Evolutionary conservation across 306 rosid species (phyloP), one percentile per base, ranked within the genome.

Genomic region (Lathyrus aphaca): DNA sequence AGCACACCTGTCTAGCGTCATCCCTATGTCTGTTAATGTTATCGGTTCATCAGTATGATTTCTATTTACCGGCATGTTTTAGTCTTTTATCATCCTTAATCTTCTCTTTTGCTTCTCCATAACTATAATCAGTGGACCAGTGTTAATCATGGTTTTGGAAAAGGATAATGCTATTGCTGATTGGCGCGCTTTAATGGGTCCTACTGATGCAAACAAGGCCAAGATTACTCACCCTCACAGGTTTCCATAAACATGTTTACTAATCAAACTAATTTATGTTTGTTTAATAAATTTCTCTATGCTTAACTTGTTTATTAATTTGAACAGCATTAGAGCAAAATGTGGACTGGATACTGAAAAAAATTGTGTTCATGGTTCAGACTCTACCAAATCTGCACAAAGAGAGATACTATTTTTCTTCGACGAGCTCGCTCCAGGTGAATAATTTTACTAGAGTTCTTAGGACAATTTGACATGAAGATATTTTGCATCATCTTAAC

Each of bases 161-260:
- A 93, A 88, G 89, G 87, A 88, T 81, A 82, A 88, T 44, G 96
- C 98, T 23, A 76, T 93, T 16, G 84, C 81, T n/a, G 91, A 86
- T 72, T 93, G 98, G 98, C 96, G 98, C 10, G 79, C 88, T 73
- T 59, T 90, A 64, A 90, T 92, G 82, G 98, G 98, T 10, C 98
- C 98, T 68, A 92, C 98, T 14, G 96, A 92, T 90, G 83, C 96
- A 21, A 75, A 14, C 61, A 85, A 77, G 78, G 98, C 96, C 69
- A 93, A 86, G 88, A 71, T 77, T 79, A 85, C 96, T 73, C 93
- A 90, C 76, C 97, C 97, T 73, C 81, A 85, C 80, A 90, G 98
- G 98, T 93, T 30, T 25, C 29, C 29, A 3, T 25, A 61, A 67
- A 40, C 14, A 29, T 54, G 27, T 73, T 73, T 77, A 29, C 81